Conservation (phyloP, 2,329 filamentous ascomycete species). For the Colletotrichum sublineola region DNA sequence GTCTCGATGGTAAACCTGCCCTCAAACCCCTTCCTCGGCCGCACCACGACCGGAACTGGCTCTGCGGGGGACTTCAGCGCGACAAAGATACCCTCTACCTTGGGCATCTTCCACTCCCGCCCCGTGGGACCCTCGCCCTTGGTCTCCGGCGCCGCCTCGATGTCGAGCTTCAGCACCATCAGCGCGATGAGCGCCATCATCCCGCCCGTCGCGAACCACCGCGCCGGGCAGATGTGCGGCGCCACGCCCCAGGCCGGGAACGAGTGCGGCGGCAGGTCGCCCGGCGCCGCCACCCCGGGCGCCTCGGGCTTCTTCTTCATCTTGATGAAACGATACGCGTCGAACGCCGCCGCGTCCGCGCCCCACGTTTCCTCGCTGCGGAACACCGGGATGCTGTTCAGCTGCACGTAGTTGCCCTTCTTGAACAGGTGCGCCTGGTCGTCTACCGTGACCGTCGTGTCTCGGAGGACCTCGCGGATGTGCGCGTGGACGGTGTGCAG, state of each 20-base stretch:
- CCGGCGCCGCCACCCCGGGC: conserved; percentile 11
- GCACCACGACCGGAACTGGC: background rate
- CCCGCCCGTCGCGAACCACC: conserved; percentile 27
- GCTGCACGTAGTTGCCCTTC: conserved; percentile 51
- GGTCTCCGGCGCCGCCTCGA: conserved; percentile 1
- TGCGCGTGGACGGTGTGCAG: conserved; percentile 45
- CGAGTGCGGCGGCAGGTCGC: conserved; percentile 20
- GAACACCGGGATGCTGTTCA: conserved; percentile 47
- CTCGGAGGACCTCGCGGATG: conserved; percentile 50
- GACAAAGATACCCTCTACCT: background rate
- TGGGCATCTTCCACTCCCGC: conserved; percentile 12
- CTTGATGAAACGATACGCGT: conserved; percentile 48
- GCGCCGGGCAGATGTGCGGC: conserved; percentile 27
- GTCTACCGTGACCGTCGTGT: conserved; percentile 48
- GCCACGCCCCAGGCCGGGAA: conserved; percentile 22
- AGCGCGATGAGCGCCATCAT: conserved; percentile 25
- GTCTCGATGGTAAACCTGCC: conserved; percentile 7
- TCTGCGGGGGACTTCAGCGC: conserved; percentile 18
- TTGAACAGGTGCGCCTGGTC: conserved; percentile 53
- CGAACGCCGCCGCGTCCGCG: conserved; percentile 46
- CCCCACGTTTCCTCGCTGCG: conserved; percentile 45
- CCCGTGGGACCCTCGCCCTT: background rate
- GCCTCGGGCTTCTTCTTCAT: conserved; percentile 11
- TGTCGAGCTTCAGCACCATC: conserved; percentile 20
- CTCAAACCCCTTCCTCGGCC: conserved; percentile 11